phyloP scores from a whole-genome alignment of 176 grass and related monocot genomes.

The Avena insularis region DNA sequence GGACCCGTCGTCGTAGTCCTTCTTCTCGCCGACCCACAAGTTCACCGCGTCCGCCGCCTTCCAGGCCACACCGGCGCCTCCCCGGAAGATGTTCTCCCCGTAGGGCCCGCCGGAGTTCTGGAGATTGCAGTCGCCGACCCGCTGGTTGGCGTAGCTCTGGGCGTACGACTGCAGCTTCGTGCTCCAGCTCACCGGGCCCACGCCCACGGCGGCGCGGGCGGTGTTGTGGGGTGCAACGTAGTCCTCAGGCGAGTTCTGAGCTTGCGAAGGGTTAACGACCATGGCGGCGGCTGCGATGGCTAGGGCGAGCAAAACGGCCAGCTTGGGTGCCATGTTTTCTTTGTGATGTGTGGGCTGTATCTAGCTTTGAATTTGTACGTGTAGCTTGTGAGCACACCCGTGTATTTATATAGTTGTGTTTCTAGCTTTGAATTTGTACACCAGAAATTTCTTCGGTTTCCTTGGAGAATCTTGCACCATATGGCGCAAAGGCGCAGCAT shows the following conservation, averaged over 20 bases:
- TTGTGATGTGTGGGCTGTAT: no score
- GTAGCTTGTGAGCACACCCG: no score
- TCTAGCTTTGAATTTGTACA: no score
- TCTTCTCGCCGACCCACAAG: slow-evolving; percentile 38
- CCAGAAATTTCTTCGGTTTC: no score
- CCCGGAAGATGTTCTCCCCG: slow-evolving; percentile 54
- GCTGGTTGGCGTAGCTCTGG: slow-evolving; percentile 34
- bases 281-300: slow-evolving; percentile 13
- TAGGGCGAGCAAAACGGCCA: neutral
- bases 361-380: no score
- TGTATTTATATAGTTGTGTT: no score
- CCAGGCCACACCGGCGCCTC: neutral
- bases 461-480: no score
- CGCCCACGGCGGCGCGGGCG: slow-evolving; percentile 30
- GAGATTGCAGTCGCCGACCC: slow-evolving; percentile 32
- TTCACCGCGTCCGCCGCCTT: slow-evolving; percentile 36
- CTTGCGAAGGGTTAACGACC: neutral
- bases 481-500: no score
- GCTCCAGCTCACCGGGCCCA: slow-evolving; percentile 37
- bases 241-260: neutral
- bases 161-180: slow-evolving; percentile 33
- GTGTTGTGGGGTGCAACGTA: slow-evolving; percentile 36
- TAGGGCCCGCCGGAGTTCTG: slow-evolving; percentile 43
- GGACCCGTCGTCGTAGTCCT: slow-evolving; percentile 35
- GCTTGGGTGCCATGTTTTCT: neutral